Evolutionary conservation across 352 stramenopile species (phyloP), one percentile per base, ranked within the genome.

Genomic region (Saprolegnia diclina): DNA sequence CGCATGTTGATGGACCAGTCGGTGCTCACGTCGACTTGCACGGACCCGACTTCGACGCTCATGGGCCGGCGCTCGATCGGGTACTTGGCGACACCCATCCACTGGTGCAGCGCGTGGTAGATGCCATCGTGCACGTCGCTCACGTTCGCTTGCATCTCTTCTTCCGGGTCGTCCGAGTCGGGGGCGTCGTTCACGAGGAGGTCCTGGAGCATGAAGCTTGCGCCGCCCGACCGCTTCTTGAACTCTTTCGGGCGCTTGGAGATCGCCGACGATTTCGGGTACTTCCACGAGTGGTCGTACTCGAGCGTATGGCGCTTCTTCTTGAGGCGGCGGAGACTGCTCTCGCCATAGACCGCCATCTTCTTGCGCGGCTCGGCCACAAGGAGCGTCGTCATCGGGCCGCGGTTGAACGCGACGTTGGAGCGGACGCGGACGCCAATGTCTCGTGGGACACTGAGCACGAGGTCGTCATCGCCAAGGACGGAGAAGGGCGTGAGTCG

Each of bases 231-330:
- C 29, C 77, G 86, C 72, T 89, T 89, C 76, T 92, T 95, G 48
- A 45, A 4, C 21, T 45, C 16, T 19, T 56, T 68, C 24, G 53
- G 45, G 53, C 38, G 57, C 72, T 91, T 92, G 3, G 80, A 74
- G 13, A 76, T 75, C 57, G 75, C 75, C n/a, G 77, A 88, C 10
- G 76, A 76, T 42, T 92, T 79, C 14, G 85, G 65, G 46, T 93
- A 92, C 70, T 95, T 92, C 87, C 87, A 95, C 19, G 85, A 85
- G 45, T 84, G 88, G 50, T 82, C 80, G 64, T 90, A 93, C 22
- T 79, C 80, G 10, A 95, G 72, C 29, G 78, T 75, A 74, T 95
- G 87, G n/a, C 85, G 85, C 67, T 92, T 92, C 74, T 95, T 95
- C 67, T 94, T 95, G 24, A 95, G 69, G 14, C 87, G 81, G 6